Base-by-base conservation (phyloP, 805 yeast genomes). In the Saccharomyces mikatae region DNA sequence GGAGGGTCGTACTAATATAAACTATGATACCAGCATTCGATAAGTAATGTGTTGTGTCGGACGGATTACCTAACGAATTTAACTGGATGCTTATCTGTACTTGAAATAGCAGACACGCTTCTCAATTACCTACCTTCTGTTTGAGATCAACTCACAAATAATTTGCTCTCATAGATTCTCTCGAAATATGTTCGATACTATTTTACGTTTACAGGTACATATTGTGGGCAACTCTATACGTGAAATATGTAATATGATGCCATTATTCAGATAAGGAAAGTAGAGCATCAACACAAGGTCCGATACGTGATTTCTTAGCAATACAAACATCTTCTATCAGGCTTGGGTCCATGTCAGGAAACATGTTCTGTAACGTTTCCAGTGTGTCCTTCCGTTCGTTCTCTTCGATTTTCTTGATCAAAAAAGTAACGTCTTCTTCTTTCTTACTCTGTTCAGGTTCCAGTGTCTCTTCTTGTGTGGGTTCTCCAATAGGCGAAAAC, bases 311-410 rank as follows among this genome's bases (percentile, higher is more conserved):
- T 57, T 80, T 76, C 64, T 84, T 86, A 67, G 84, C 80, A 1
- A 72, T 70, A 31, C 89, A 77, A 2, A 89, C 83, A 64, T 89
- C 96, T 53, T 77, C 79, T 50, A 90, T 76, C 1, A 90, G 72
- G 0, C 80, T 87, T 50, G 73, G 71, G 60, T 89, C 96, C 56
- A 89, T 72, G 48, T 74, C 75, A 0, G 96, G 95, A 68, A 90
- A 89, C 82, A 90, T 86, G 49, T 82, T 82, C 29, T 71, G 71
- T 52, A 89, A 73, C 2, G 80, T 79, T 1, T 70, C 71, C 26
- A 78, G 73, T 2, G 82, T 77, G 47, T 76, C 74, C 21, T 72
- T 68, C 41, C 71, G 74, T 56, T 81, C 83, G 54, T 74, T 67
- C 29, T 68, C 71, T 44, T 74, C 74, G 11, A 74, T 64, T 48